phyloP scores from a whole-genome alignment of 1,284 basidiomycete species.

The Trametes pubescens region DNA sequence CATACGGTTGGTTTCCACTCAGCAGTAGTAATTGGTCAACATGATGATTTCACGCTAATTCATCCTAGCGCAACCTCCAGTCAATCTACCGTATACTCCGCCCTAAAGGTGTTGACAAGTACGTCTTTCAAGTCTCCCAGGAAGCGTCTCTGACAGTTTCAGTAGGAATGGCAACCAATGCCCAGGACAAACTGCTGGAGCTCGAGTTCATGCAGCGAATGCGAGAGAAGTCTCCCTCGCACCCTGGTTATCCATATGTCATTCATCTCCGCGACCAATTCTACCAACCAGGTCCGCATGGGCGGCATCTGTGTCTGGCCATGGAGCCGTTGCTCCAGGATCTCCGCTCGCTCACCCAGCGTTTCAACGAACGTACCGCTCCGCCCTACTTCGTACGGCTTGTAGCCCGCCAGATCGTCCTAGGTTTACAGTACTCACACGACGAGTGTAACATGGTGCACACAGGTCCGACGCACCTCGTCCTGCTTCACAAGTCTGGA shows the following conservation, averaged over 20 bases:
- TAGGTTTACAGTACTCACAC: slow-evolving; percentile 12
- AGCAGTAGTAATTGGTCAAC: too few relatives aligned
- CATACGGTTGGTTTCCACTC: not conserved
- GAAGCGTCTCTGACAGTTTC: not conserved
- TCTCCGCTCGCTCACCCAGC: not conserved
- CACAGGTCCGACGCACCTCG: not conserved
- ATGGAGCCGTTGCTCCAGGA: slow-evolving; percentile 10
- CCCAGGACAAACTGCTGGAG: slow-evolving; percentile 5
- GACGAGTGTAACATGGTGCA: slow-evolving; percentile 15
- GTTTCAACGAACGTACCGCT: not conserved
- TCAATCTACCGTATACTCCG: not conserved
- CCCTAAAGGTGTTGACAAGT: slow-evolving; percentile 6
- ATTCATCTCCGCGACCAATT: slow-evolving; percentile 11
- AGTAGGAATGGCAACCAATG: slow-evolving; percentile 4
- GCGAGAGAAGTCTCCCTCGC: not conserved
- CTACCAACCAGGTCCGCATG: slow-evolving; percentile 13
- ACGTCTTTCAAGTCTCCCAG: not conserved
- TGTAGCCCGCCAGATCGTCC: slow-evolving; percentile 9
- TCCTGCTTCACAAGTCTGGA: too few relatives aligned
- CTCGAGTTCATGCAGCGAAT: slow-evolving; percentile 8
- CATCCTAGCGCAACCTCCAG: not conserved
- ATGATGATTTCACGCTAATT: too few relatives aligned
- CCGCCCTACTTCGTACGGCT: slow-evolving; percentile 2
- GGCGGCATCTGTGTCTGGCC: slow-evolving; percentile 12
- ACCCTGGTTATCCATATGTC: slow-evolving; percentile 10